phyloP scores from a whole-genome alignment of 257 asterid species.

The Cruciata laevipes region DNA sequence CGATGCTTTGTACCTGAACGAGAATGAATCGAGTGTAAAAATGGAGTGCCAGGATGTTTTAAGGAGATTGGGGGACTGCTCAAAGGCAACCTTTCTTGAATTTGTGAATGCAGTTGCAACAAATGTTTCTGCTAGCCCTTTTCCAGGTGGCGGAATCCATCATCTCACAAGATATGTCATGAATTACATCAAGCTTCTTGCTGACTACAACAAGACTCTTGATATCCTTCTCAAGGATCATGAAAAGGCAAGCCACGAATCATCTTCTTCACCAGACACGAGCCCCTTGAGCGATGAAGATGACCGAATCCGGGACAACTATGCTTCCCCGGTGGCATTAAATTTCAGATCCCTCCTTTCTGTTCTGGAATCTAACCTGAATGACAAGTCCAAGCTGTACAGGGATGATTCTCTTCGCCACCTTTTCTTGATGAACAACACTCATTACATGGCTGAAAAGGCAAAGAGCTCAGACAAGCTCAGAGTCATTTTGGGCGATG shows the following conservation, averaged over 20 bases:
- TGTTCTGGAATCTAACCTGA: constrained; percentile 54
- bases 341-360: constrained; percentile 59
- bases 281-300: constrained; percentile 53
- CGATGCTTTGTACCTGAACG: constrained; percentile 39
- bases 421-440: constrained; percentile 81
- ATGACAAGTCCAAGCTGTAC: constrained; percentile 66
- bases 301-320: constrained; percentile 7
- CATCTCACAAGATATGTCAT: constrained; percentile 75
- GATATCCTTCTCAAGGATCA: constrained; percentile 57
- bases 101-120: constrained; percentile 66
- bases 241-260: constrained; percentile 22
- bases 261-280: constrained; percentile 35
- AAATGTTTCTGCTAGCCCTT: constrained; percentile 49
- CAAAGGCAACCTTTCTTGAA: constrained; percentile 69
- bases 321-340: constrained; percentile 39
- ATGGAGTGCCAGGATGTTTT: constrained; percentile 53
- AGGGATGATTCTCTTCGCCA: constrained; percentile 67
- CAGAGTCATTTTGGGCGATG: constrained; percentile 58
- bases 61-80: constrained; percentile 61
- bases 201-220: constrained; percentile 56
- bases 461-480: constrained; percentile 52
- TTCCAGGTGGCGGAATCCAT: constrained; percentile 79
- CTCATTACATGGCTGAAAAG: constrained; percentile 83
- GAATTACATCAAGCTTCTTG: constrained; percentile 68
- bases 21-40: constrained; percentile 39